Conservation (phyloP, 768 basidiomycete species). For the Gymnopilus junonius region DNA sequence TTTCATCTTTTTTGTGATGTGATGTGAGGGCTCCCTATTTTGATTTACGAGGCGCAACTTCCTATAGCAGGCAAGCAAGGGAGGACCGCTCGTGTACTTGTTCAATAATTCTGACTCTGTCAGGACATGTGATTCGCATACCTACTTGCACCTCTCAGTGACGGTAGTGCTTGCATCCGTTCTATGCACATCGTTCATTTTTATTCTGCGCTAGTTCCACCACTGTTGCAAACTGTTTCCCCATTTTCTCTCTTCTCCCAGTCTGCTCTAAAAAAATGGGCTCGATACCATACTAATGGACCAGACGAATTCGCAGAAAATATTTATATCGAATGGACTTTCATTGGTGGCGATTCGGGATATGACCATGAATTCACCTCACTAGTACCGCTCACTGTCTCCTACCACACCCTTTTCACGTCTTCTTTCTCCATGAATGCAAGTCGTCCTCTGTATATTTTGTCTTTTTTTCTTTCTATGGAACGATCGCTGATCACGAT, state of each 20-base stretch:
- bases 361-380: constrained; percentile 34
- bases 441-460: constrained; percentile 39
- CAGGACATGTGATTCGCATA: neutral
- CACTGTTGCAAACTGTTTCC: neutral
- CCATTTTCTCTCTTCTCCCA: neutral
- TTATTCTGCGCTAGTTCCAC: neutral
- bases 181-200: neutral
- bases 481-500: constrained; percentile 25
- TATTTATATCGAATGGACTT: constrained; percentile 42
- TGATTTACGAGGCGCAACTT: neutral
- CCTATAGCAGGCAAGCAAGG: neutral
- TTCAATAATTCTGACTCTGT: neutral
- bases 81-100: neutral
- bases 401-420: neutral
- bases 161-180: neutral
- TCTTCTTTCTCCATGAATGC: constrained; percentile 32
- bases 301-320: constrained; percentile 36
- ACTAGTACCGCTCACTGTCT: neutral
- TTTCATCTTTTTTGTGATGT: neutral
- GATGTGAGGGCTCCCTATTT: neutral
- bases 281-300: constrained; percentile 29
- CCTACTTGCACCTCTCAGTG: neutral
- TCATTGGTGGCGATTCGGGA: constrained; percentile 48
- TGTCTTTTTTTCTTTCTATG: constrained; percentile 44
- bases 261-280: neutral